Evolutionary conservation across 1,284 basidiomycete genomes (phyloP).

Genomic region (Entoloma clypeatum): DNA sequence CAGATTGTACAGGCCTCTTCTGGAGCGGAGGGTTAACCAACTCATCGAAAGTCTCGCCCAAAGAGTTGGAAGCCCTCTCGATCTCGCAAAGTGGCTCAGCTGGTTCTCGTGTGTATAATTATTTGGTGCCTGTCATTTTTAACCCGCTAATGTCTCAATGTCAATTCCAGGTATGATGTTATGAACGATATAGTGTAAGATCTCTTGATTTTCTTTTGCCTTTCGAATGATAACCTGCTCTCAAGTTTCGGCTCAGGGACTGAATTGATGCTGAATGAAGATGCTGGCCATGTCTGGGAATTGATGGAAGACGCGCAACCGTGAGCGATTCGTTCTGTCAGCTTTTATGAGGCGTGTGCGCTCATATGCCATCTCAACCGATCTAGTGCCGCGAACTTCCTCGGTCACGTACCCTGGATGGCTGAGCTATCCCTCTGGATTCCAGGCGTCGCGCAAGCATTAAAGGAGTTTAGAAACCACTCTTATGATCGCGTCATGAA

Average conservation of each 20-base stretch:
- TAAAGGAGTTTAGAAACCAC: slow-evolving; percentile 23
- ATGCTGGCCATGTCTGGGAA: slow-evolving; percentile 14
- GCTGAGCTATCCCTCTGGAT: slow-evolving; percentile 18
- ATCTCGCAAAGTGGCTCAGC: slow-evolving; percentile 33
- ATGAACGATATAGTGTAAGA: slow-evolving; percentile 37
- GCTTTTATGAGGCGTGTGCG: slow-evolving; percentile 12
- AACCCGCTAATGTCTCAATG: background rate
- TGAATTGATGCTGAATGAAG: slow-evolving; percentile 26
- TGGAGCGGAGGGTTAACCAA: slow-evolving; percentile 30
- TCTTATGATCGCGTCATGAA: slow-evolving; percentile 20
- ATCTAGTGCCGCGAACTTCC: slow-evolving; percentile 8
- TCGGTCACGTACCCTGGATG: slow-evolving; percentile 31
- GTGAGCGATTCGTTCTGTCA: slow-evolving; percentile 12
- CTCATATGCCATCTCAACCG: too few species aligned
- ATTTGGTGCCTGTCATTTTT: background rate
- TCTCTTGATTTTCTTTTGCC: background rate
- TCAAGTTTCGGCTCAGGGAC: slow-evolving; percentile 31
- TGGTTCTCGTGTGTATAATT: slow-evolving; percentile 30
- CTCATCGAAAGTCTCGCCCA: slow-evolving; percentile 29
- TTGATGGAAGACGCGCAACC: slow-evolving; percentile 13
- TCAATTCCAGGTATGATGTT: slow-evolving; percentile 31
- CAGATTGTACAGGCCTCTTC: slow-evolving; percentile 35
- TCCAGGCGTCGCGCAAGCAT: slow-evolving; percentile 18
- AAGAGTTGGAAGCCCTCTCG: slow-evolving; percentile 17
- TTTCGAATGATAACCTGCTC: background rate